These are phyloP conservation scores for Phoenix dactylifera DNA, from an alignment of 176 grass and related monocot species.

Conservation along the genomic window DNA sequence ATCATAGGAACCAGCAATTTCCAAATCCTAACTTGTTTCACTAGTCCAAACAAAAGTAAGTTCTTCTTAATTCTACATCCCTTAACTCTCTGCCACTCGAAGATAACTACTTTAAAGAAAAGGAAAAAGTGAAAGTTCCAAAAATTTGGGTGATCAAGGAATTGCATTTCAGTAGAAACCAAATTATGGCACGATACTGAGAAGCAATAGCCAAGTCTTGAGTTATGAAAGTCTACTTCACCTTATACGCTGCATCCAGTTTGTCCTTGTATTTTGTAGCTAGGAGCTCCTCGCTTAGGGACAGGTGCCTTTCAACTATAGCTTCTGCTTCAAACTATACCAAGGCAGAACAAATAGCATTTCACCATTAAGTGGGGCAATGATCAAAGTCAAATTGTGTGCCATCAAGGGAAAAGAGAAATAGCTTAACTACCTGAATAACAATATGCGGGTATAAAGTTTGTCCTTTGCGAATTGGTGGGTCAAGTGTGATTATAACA, in stretches of 20 bases:
- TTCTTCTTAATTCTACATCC: no score
- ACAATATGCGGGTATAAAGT: constrained; percentile 97
- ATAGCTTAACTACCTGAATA: constrained; percentile 56
- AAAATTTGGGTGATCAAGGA: no score
- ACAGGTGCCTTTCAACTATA: constrained; percentile 49
- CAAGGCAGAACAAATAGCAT: constrained; percentile 22
- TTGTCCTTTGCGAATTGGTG: constrained; percentile 93
- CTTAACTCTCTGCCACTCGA: no score
- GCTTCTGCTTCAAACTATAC: constrained; percentile 72
- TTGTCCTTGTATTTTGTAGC: constrained; percentile 79
- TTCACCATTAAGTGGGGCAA: not conserved
- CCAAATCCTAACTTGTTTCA: no score
- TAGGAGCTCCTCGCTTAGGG: constrained; percentile 58
- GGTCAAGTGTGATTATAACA: constrained; percentile 89
- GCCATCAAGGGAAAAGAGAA: not conserved
- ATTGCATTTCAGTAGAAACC: not conserved
- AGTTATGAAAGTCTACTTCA: constrained; percentile 7
- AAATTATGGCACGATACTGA: constrained; percentile 2
- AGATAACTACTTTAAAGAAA: no score
- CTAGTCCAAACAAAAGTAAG: no score
- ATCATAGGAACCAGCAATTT: no score
- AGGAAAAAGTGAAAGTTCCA: no score
- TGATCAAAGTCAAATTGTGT: no score
- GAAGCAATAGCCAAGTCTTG: no score
- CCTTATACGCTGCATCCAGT: constrained; percentile 63